phyloP scores from a whole-genome alignment of 768 basidiomycete species.

The Naematelia encephala region DNA sequence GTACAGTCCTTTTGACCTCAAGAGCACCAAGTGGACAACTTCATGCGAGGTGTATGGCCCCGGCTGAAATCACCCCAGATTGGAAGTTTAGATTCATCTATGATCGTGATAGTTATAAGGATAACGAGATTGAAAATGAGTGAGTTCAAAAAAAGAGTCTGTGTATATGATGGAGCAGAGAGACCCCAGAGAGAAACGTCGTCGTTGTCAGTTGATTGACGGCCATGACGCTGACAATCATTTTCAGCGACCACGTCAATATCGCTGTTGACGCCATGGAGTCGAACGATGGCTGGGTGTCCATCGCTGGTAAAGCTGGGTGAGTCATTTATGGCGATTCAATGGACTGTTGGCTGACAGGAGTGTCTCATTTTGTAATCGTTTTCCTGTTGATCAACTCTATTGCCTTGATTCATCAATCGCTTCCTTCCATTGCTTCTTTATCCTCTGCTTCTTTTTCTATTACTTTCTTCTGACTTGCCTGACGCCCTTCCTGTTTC shows the following conservation, averaged over 20 bases:
- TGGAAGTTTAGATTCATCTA: constrained; percentile 48
- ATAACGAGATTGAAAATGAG: constrained; percentile 45
- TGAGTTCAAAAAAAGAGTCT: constrained; percentile 20
- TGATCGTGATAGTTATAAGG: constrained; percentile 40
- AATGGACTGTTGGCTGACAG: no score
- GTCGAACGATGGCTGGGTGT: constrained; percentile 71
- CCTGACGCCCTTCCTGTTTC: background rate
- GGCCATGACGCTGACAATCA: constrained; percentile 8
- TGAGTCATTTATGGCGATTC: no score
- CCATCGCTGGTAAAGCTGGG: constrained; percentile 69
- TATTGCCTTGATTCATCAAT: constrained; percentile 48
- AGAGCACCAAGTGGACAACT: constrained; percentile 64
- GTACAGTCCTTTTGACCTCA: constrained; percentile 75
- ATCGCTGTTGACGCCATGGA: constrained; percentile 66
- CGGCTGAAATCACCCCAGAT: constrained; percentile 56
- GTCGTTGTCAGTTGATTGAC: no score
- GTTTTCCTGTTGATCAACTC: background rate
- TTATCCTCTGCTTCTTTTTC: background rate
- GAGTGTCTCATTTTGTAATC: no score
- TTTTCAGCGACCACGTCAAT: constrained; percentile 72
- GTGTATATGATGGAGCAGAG: no score
- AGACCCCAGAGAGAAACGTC: no score
- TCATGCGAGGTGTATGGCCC: constrained; percentile 78
- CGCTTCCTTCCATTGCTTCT: background rate
- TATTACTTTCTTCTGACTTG: background rate